These are phyloP conservation scores for Metarhizium sp. DNA, from an alignment of 2,329 filamentous ascomycete species.

Conservation along the genomic window DNA sequence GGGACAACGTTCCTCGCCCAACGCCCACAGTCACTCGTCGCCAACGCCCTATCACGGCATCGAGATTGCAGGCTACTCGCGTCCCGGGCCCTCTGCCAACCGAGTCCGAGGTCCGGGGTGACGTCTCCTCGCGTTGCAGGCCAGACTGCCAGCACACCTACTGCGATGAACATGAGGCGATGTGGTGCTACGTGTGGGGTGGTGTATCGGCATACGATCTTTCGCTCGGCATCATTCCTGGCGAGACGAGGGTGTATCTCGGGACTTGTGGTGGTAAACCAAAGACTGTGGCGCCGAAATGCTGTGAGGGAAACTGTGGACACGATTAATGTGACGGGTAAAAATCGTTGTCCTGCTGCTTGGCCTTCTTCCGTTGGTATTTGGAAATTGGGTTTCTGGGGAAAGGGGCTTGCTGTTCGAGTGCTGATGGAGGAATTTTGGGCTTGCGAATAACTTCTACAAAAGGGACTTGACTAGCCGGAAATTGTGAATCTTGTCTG, in stretches of 20 bases:
- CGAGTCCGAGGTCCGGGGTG: not conserved
- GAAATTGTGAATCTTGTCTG: not conserved
- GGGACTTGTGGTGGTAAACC: conserved; percentile 16
- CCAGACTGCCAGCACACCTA: conserved; percentile 23
- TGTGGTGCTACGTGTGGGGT: conserved; percentile 29
- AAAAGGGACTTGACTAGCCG: not conserved
- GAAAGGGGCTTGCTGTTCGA: not conserved
- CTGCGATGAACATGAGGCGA: conserved; percentile 21
- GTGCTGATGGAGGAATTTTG: not conserved
- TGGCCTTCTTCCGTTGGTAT: too few relatives aligned
- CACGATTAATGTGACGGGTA: not conserved
- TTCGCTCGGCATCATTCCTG: conserved; percentile 23
- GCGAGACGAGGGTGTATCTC: conserved; percentile 23
- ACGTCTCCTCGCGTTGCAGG: conserved; percentile 5
- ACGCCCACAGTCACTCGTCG: not conserved
- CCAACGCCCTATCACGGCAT: not conserved
- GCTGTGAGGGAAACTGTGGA: not conserved
- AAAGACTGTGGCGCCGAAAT: not conserved
- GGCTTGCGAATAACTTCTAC: too few relatives aligned
- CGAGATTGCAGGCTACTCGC: too few relatives aligned
- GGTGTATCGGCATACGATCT: conserved; percentile 26
- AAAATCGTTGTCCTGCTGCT: too few relatives aligned
- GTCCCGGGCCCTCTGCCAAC: not conserved
- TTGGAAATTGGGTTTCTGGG: not conserved
- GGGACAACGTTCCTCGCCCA: not conserved